Conservation (phyloP, 1,284 basidiomycete species). For the Ustilago tritici region DNA sequence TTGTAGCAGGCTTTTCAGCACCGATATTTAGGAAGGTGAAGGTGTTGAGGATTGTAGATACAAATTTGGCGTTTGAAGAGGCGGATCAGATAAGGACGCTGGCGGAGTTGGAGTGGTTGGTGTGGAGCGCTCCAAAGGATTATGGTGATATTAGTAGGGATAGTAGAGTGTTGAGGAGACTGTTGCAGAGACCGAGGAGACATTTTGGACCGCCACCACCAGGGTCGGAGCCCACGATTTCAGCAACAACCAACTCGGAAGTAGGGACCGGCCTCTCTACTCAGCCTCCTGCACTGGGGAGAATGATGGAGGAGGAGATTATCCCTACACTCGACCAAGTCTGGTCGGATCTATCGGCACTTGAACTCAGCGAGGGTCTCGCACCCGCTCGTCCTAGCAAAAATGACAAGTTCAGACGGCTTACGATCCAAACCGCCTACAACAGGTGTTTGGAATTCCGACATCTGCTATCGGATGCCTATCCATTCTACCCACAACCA, state of each 20-base stretch:
- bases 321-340: conserved; percentile 14
- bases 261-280: neutral
- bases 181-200: conserved; percentile 42
- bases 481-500: conserved; percentile 18
- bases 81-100: conserved; percentile 61
- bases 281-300: neutral
- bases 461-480: conserved; percentile 26
- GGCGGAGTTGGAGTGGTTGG: conserved; percentile 53
- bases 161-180: conserved; percentile 42
- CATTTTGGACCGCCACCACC: conserved; percentile 20
- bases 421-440: conserved; percentile 44
- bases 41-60: conserved; percentile 59
- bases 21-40: conserved; percentile 63
- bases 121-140: conserved; percentile 61
- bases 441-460: conserved; percentile 29
- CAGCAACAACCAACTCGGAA: neutral
- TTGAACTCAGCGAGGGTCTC: conserved; percentile 40
- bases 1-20: conserved; percentile 62
- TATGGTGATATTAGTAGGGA: conserved; percentile 60
- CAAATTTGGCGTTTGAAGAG: conserved; percentile 64
- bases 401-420: conserved; percentile 43
- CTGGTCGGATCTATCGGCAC: conserved; percentile 34
- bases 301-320: conserved; percentile 2
- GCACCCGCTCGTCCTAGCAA: conserved; percentile 43
- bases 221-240: neutral